phyloP scores from a whole-genome alignment of 495 filamentous ascomycete genomes.

The Aspergillus leporis region DNA sequence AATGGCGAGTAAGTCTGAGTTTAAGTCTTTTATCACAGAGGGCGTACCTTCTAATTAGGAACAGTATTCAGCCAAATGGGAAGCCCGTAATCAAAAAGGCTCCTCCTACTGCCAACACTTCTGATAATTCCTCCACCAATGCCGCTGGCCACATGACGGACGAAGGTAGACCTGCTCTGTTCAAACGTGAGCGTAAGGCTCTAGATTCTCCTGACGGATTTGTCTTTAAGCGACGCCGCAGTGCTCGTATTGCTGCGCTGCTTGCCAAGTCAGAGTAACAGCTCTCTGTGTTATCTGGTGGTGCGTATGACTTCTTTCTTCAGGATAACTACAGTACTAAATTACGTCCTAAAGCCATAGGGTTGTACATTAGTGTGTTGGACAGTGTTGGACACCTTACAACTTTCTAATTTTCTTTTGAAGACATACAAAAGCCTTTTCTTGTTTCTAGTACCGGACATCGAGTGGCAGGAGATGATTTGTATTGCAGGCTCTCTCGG shows the following conservation, averaged over 20 bases:
- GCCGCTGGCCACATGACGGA: neutral
- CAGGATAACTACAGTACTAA: neutral
- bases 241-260: slow-evolving; percentile 8
- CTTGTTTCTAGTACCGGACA: neutral
- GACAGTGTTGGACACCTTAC: neutral
- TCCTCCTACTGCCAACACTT: neutral
- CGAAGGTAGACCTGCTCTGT: neutral
- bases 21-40: no score
- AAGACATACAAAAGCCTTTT: neutral
- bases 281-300: neutral
- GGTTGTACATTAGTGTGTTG: neutral
- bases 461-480: neutral
- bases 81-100: neutral
- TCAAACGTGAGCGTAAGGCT: neutral
- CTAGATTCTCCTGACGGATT: neutral
- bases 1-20: neutral
- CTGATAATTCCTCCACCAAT: neutral
- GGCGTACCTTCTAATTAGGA: neutral
- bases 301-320: neutral
- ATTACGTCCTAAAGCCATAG: neutral
- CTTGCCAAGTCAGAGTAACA: neutral
- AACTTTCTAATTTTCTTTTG: neutral
- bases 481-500: neutral
- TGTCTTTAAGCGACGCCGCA: slow-evolving; percentile 10
- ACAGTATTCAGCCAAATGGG: neutral